Conservation (phyloP, 2,329 filamentous ascomycete species). For the Venturia carpophila region DNA sequence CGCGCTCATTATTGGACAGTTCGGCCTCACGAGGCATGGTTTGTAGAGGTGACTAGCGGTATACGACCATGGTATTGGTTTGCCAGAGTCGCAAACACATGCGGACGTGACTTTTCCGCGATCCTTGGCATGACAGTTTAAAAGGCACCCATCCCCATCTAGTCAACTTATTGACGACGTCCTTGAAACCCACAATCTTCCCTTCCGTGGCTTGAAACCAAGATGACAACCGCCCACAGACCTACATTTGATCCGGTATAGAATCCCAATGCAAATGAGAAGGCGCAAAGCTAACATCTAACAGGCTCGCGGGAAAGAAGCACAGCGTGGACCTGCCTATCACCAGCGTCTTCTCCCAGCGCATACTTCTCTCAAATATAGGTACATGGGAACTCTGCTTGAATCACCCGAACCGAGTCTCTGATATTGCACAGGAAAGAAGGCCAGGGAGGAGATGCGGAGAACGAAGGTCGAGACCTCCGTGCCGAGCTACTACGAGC, state of each 20-base stretch:
- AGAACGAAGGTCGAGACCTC: constrained; percentile 65
- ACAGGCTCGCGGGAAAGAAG: constrained; percentile 87
- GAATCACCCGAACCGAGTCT: background rate
- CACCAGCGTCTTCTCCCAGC: constrained; percentile 93
- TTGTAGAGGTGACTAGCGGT: background rate
- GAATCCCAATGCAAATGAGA: constrained; percentile 17
- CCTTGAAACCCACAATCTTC: background rate
- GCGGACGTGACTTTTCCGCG: background rate
- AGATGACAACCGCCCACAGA: constrained; percentile 56
- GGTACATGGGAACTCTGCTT: constrained; percentile 39
- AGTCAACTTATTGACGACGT: background rate
- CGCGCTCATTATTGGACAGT: constrained; percentile 79
- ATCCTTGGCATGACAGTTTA: background rate
- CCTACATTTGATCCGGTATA: constrained; percentile 92
- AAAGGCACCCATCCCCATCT: background rate
- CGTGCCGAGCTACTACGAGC: constrained; percentile 83
- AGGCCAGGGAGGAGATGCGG: constrained; percentile 81
- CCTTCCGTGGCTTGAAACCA: constrained; percentile 19
- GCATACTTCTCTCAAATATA: constrained; percentile 84
- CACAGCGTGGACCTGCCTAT: constrained; percentile 84
- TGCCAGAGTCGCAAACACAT: background rate
- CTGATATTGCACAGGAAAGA: constrained; percentile 48
- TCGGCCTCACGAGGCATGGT: constrained; percentile 88
- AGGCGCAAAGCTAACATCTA: constrained; percentile 25
- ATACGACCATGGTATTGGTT: background rate